Conservation (phyloP, 139 green algal species). For the Chlamydomonas sp. region DNA sequence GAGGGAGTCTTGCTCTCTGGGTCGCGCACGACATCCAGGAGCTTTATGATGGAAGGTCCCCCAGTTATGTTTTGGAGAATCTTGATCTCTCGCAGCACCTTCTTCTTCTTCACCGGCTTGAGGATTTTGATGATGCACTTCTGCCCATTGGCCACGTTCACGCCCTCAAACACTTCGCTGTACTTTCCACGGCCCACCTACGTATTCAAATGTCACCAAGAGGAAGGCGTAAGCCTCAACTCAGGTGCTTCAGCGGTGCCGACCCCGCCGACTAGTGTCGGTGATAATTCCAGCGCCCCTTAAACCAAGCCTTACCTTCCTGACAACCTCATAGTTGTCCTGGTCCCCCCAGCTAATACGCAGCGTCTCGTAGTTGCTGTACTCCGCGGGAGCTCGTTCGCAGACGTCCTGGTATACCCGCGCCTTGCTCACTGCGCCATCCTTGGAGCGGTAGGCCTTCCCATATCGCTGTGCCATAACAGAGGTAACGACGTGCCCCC, state of each 20-base stretch:
- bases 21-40: conserved; percentile 94
- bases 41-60: conserved; percentile 96
- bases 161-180: conserved; percentile 98
- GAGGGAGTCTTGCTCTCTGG: conserved; percentile 92
- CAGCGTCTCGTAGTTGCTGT: conserved; percentile 89
- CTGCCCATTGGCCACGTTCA: conserved; percentile 79
- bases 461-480: conserved; percentile 29
- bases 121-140: conserved; percentile 98
- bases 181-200: conserved; percentile 98
- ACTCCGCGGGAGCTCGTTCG: conserved; percentile 30
- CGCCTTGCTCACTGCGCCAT: conserved; percentile 5
- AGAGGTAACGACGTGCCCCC: neutral
- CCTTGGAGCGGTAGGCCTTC: conserved; percentile 33
- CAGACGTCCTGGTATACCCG: conserved; percentile 44
- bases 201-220: no score
- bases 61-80: conserved; percentile 80
- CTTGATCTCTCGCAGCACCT: conserved; percentile 99
- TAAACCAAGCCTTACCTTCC: neutral
- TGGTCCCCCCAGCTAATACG: conserved; percentile 41
- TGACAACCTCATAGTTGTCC: conserved; percentile 90
- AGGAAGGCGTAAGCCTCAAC: no score
- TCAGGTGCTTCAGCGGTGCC: no score
- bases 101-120: conserved; percentile 99
- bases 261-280: conserved; percentile 67
- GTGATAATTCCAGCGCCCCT: neutral